A percentile compares a stretch with the other conserved stretches of the same genome.
phyloP scores from a whole-genome alignment of 2,329 filamentous ascomycete species.

The Calonectria henricotiae region DNA sequence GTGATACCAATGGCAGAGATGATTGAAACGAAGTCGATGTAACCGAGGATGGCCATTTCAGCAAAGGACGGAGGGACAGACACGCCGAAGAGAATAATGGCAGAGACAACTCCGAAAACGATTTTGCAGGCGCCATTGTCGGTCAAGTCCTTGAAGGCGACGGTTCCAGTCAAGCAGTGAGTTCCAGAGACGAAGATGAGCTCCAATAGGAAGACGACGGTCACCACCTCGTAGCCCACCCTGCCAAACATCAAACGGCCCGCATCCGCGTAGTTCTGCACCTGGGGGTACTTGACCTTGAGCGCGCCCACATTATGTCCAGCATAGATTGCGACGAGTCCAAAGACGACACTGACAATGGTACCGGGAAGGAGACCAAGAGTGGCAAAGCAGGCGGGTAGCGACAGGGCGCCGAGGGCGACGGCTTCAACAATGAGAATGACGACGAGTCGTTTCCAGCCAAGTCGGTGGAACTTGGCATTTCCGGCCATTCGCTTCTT shows the following conservation, averaged over 20 bases:
- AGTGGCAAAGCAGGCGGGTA: constrained; percentile 34
- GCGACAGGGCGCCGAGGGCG: constrained; percentile 35
- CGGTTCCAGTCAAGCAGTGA: constrained; percentile 36
- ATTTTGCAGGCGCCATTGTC: constrained; percentile 32
- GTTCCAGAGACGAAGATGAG: constrained; percentile 37
- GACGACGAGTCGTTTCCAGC: constrained; percentile 37
- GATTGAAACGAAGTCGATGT: constrained; percentile 36
- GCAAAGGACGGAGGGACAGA: constrained; percentile 35
- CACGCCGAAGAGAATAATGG: constrained; percentile 35
- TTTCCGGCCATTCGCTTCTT: constrained; percentile 38
- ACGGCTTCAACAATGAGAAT: constrained; percentile 39
- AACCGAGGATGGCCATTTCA: constrained; percentile 36
- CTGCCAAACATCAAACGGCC: constrained; percentile 36
- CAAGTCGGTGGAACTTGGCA: constrained; percentile 38
- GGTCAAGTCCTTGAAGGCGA: constrained; percentile 38
- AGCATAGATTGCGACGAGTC: constrained; percentile 33
- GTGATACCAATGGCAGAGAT: constrained; percentile 35
- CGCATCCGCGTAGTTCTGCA: constrained; percentile 34
- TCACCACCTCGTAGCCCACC: constrained; percentile 33
- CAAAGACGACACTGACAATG: constrained; percentile 31
- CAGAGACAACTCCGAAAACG: constrained; percentile 35
- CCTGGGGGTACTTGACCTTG: constrained; percentile 38
- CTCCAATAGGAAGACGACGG: constrained; percentile 31
- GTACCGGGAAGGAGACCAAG: constrained; percentile 28
- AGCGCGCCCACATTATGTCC: constrained; percentile 37